phyloP scores from a whole-genome alignment of 1,284 basidiomycete species.

The Cutaneotrichosporon sp. region DNA sequence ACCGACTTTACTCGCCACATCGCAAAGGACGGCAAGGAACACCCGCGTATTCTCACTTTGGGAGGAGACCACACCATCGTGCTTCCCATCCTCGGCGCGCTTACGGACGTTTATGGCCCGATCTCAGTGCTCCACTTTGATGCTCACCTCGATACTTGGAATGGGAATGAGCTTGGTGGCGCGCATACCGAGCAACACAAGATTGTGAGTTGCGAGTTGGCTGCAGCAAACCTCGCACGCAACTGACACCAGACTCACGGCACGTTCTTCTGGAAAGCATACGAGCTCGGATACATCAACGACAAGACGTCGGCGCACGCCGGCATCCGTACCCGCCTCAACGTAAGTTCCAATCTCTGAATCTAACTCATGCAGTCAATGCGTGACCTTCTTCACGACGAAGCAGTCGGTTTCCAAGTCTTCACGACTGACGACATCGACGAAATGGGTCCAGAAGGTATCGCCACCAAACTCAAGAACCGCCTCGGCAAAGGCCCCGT shows the following conservation, averaged over 20 bases:
- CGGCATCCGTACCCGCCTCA: conserved; percentile 47
- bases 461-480: conserved; percentile 48
- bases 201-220: conserved; percentile 19
- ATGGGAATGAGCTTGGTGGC: conserved; percentile 29
- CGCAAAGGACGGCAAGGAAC: conserved; percentile 43
- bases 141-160: conserved; percentile 55
- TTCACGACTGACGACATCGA: conserved; percentile 54
- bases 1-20: conserved; percentile 21
- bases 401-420: conserved; percentile 52
- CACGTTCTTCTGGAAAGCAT: conserved; percentile 54
- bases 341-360: conserved; percentile 25
- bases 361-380: conserved; percentile 15
- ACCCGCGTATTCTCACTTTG: conserved; percentile 53
- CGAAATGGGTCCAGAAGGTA: conserved; percentile 52
- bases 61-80: conserved; percentile 56
- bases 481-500: conserved; percentile 45
- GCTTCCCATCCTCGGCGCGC: conserved; percentile 53
- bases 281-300: conserved; percentile 52
- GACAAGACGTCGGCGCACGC: conserved; percentile 62
- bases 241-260: conserved; percentile 40
- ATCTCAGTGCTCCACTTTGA: conserved; percentile 50
- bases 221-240: neutral
- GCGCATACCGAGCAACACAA: conserved; percentile 27
- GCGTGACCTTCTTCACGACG: conserved; percentile 45
- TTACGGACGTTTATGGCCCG: conserved; percentile 51